These are phyloP conservation scores for Acanthamoeba healyi DNA, from an alignment of 208 protist genomes.

Conservation along the genomic window DNA sequence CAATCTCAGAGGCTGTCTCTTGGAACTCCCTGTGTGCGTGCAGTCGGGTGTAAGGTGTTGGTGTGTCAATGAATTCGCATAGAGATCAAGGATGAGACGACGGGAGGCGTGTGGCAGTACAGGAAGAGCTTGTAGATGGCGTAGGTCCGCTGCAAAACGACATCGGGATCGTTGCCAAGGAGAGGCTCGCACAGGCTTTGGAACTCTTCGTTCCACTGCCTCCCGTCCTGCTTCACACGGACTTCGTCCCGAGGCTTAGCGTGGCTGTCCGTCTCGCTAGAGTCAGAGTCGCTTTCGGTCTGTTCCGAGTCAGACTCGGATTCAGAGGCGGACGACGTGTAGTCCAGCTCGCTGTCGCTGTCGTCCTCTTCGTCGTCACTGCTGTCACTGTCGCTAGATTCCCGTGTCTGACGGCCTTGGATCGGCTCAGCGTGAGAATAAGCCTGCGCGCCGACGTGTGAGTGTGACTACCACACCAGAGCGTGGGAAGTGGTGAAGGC, in stretches of 20 bases:
- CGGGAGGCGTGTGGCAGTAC: background rate
- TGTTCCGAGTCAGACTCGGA: slow-evolving; percentile 4
- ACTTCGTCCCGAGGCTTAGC: background rate
- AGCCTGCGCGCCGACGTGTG: background rate
- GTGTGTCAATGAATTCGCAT: background rate
- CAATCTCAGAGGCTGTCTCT: slow-evolving; percentile 8
- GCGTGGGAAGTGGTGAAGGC: background rate
- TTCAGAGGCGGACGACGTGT: background rate
- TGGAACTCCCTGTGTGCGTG: slow-evolving; percentile 42
- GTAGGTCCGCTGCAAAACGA: slow-evolving; percentile 13
- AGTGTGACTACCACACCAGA: background rate
- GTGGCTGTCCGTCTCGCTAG: background rate
- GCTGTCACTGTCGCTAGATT: background rate
- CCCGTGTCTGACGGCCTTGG: background rate
- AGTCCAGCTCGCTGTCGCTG: background rate
- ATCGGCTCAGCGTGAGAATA: background rate
- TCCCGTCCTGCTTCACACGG: background rate
- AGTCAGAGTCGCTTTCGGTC: background rate
- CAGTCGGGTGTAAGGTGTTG: background rate
- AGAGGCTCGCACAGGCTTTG: slow-evolving; percentile 41
- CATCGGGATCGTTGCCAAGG: background rate
- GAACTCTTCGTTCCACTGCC: slow-evolving; percentile 73
- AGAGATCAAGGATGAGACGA: background rate
- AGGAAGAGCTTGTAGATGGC: slow-evolving; percentile 65
- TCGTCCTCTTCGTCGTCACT: background rate